Evolutionary conservation across 345 rosid species (phyloP).

Genomic region (Pistacia vera): DNA sequence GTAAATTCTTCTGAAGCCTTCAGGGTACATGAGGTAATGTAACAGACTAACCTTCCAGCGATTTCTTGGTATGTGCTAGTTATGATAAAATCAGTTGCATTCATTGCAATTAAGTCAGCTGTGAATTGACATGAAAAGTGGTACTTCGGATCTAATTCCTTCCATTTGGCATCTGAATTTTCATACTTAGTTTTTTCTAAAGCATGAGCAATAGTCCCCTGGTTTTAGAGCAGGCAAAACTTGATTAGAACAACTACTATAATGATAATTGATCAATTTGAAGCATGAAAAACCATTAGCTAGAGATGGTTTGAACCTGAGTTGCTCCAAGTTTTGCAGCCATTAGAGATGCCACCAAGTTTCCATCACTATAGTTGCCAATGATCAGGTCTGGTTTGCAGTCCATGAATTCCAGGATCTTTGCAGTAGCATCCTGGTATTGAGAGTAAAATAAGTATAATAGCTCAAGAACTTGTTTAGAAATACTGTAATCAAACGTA

Average conservation of each 20-base stretch:
- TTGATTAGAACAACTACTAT: background rate
- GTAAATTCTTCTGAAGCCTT: too few species aligned
- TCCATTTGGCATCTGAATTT: slow-evolving; percentile 92
- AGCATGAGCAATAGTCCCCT: slow-evolving; percentile 94
- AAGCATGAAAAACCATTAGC: background rate
- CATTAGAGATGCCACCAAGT: slow-evolving; percentile 87
- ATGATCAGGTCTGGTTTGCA: slow-evolving; percentile 90
- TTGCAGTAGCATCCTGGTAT: slow-evolving; percentile 60
- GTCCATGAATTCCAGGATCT: slow-evolving; percentile 61
- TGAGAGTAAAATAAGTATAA: background rate
- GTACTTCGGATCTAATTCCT: slow-evolving; percentile 76
- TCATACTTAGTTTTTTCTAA: slow-evolving; percentile 91
- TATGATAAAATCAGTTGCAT: slow-evolving; percentile 78
- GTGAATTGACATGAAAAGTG: slow-evolving; percentile 96
- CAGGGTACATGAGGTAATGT: background rate
- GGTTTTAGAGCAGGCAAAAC: slow-evolving; percentile 12
- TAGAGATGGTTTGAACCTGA: slow-evolving; percentile 42
- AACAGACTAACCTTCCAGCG: slow-evolving; percentile 72
- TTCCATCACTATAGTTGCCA: slow-evolving; percentile 94
- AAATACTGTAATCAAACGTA: too few species aligned
- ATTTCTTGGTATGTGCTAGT: slow-evolving; percentile 96
- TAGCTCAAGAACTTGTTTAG: background rate
- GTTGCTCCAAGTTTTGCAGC: slow-evolving; percentile 79
- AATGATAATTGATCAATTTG: background rate
- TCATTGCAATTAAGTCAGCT: slow-evolving; percentile 88